These are phyloP conservation scores for Sarcodon sp. DNA, from an alignment of 768 basidiomycete genomes.

Conservation along the genomic window DNA sequence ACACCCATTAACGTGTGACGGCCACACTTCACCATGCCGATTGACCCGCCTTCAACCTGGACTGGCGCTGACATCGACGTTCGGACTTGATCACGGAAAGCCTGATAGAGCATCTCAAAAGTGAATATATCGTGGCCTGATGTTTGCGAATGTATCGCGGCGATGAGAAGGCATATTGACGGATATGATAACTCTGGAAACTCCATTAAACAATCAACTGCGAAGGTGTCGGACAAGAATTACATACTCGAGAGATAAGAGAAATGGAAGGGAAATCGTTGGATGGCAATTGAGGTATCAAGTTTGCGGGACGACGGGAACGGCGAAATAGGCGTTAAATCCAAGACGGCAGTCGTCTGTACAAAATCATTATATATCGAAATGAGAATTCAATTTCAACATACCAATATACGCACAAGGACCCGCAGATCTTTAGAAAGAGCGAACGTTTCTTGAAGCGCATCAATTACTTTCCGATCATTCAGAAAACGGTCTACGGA, in stretches of 20 bases:
- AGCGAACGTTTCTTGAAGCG: conserved; percentile 46
- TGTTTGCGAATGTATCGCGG: conserved; percentile 64
- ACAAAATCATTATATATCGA: neutral
- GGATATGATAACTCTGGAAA: conserved; percentile 65
- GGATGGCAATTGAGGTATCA: conserved; percentile 27
- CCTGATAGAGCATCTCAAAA: conserved; percentile 83
- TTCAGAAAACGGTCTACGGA: conserved; percentile 44
- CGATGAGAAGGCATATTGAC: conserved; percentile 69
- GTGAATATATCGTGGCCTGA: conserved; percentile 74
- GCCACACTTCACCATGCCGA: conserved; percentile 61
- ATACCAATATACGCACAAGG: conserved; percentile 48
- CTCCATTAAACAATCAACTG: neutral
- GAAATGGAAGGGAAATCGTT: conserved; percentile 45
- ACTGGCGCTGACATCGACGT: conserved; percentile 65
- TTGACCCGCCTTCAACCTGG: conserved; percentile 55
- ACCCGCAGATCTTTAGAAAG: conserved; percentile 48
- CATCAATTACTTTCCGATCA: conserved; percentile 29
- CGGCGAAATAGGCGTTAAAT: conserved; percentile 37
- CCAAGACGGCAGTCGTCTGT: conserved; percentile 31
- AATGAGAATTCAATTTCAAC: conserved; percentile 10
- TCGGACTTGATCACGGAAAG: conserved; percentile 64
- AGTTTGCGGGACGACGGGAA: conserved; percentile 36
- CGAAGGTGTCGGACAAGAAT: neutral
- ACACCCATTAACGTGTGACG: conserved; percentile 57
- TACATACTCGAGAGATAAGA: conserved; percentile 39